These are phyloP conservation scores for Trichosporon coremiiforme DNA, from an alignment of 1,284 basidiomycete genomes.

Conservation along the genomic window DNA sequence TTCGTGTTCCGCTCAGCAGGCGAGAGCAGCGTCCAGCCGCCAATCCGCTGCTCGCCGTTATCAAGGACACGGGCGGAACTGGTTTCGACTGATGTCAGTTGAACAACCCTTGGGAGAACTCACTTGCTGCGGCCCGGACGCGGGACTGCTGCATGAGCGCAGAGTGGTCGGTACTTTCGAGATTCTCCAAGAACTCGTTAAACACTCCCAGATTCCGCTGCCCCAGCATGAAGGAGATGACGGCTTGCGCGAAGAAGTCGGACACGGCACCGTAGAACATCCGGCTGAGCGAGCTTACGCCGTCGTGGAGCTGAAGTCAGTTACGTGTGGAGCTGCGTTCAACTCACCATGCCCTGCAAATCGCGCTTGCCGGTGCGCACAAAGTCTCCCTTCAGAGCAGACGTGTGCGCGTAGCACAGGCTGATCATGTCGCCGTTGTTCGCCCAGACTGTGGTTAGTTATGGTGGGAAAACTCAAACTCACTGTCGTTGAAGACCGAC, in stretches of 20 bases:
- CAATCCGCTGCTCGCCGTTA: slow-evolving; percentile 76
- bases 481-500: slow-evolving; percentile 81
- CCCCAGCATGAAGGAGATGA: slow-evolving; percentile 85
- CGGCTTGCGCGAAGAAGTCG: slow-evolving; percentile 95
- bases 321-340: not conserved
- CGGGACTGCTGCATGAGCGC: slow-evolving; percentile 83
- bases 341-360: slow-evolving; percentile 75
- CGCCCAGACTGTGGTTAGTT: slow-evolving; percentile 73
- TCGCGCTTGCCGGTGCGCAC: slow-evolving; percentile 95
- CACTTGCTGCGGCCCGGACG: slow-evolving; percentile 78
- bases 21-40: slow-evolving; percentile 89
- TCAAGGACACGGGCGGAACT: slow-evolving; percentile 75
- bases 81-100: slow-evolving; percentile 65
- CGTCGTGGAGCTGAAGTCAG: slow-evolving; percentile 64
- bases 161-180: slow-evolving; percentile 84
- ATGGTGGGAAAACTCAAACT: slow-evolving; percentile 37
- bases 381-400: slow-evolving; percentile 87
- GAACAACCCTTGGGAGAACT: slow-evolving; percentile 36
- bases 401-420: slow-evolving; percentile 62
- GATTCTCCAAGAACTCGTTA: slow-evolving; percentile 81
- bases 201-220: slow-evolving; percentile 82
- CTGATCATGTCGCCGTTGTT: slow-evolving; percentile 55
- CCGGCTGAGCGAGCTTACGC: slow-evolving; percentile 85
- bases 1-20: slow-evolving; percentile 74
- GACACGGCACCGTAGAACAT: slow-evolving; percentile 63